Base-by-base conservation (phyloP, 495 filamentous ascomycete species). In the Collariella sp. region DNA sequence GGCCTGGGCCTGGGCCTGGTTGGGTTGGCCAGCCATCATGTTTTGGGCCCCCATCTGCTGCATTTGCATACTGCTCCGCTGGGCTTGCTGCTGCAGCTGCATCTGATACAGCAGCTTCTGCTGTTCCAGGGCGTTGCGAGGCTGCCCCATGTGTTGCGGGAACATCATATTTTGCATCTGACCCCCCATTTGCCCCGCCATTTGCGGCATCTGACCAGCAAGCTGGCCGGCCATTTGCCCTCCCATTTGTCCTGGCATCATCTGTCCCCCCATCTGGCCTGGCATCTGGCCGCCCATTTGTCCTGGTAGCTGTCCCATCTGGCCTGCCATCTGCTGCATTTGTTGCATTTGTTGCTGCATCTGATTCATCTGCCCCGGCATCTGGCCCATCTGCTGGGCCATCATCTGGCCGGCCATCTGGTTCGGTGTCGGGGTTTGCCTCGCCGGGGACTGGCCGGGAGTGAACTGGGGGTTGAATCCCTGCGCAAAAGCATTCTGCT, bases 31-130 rank as follows among this genome's bases (percentile, higher is more conserved):
- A 26, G 59, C 59, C 59, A 69, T 67, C 71, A 75, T 72, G 46
- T 62, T 67, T 57, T 74, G 74, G 13, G 56, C 55, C 18, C 64
- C 68, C 64, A 72, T 70, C 34, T 77, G 72, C 40, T 62, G 58
- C 70, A 74, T 71, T 31, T 71, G 72, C 70, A 84, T 78, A 53
- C 79, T 79, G 46, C 72, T 64, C 55, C 79, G 74, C 52, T 81
- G 79, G 39, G 79, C 73, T 56, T 91, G 87, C 58, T 89, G 86
- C 50, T 81, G 74, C 7, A 82, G 67, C 54, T 81, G 84, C 76
- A 87, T 82, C 52, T 86, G 83, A 46, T 83, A 83, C 46, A 81
- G 46, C 57, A 77, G 65, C 61, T 77, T 78, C 50, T 78, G 76
- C 40, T 83, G 80, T 38, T 83, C 79, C 15, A 75, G 66, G 33